These are phyloP conservation scores for Oenanthe javanica DNA, from an alignment of 140 eudicot species.

Conservation along the genomic window DNA sequence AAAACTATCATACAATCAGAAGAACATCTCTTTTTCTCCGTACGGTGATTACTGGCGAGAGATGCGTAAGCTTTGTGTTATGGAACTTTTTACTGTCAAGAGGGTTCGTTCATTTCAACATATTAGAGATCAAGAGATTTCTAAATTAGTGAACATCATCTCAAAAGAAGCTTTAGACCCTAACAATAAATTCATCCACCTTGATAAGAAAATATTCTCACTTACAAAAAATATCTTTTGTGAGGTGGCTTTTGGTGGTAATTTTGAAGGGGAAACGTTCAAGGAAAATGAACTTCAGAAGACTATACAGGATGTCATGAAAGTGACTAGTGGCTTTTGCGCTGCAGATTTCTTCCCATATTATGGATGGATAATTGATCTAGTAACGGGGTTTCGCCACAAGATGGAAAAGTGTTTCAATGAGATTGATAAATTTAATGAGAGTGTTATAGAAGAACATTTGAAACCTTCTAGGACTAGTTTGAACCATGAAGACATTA, in stretches of 20 bases:
- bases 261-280: neutral
- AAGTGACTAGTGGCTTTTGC: neutral
- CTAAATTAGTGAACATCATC: neutral
- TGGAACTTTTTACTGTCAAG: neutral
- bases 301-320: neutral
- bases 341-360: conserved; percentile 10
- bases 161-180: neutral
- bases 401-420: conserved; percentile 4
- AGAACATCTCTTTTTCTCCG: neutral
- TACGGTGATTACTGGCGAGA: neutral
- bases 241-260: conserved; percentile 4
- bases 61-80: neutral
- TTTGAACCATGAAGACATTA: conserved; percentile 4
- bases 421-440: conserved; percentile 1
- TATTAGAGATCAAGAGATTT: neutral
- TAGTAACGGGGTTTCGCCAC: neutral
- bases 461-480: neutral
- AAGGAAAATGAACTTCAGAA: neutral
- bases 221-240: neutral
- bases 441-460: conserved; percentile 7
- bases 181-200: neutral
- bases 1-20: neutral
- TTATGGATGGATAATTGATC: conserved; percentile 7
- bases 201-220: neutral
- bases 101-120: neutral